Evolutionary conservation across 768 basidiomycete species (phyloP), one percentile per base, ranked within the genome.

Genomic region (Boletus pseudopeckii): DNA sequence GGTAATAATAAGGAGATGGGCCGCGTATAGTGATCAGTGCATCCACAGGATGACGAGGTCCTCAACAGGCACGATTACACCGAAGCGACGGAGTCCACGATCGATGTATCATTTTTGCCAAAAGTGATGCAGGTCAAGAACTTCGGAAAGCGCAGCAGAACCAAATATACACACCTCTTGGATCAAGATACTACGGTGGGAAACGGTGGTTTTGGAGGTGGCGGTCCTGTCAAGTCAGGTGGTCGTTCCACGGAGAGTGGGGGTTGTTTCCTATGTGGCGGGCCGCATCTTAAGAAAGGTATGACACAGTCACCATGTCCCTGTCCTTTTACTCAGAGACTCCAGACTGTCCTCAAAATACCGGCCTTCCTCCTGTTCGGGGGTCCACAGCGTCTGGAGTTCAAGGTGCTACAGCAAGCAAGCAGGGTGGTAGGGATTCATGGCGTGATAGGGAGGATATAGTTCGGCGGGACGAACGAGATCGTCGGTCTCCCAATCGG

Each of bases 121-220:
- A 83, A 91, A 73, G 89, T 97, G 53, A 96, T 98, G 95, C 97
- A 98, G 73, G 92, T 95, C 64, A 86, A 85, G 71, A 86, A 98
- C 74, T 98, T 95, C 65, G 92, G 92, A 43, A 94, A 93, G 71
- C 85, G 91, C 55, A 84, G 90, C 67, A 85, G 89, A 43, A 93
- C 92, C 30, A 95, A 99, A 74, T 98, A 98, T 64, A 98, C 97
- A 15, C 96, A 99, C 73, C 72, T 99, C 58, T 72, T 92, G 36
- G 95, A 95, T 64, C 91, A 98, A 76, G 96, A 98, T 68, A 98
- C 96, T 1, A 92, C 90, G 6, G 73, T 58, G 22, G 55, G 68
- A 13, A 74, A 65, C 45, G 86, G 83, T 30, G 86, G 88, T 0
- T 86, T 88, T 71, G 87, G 87, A 28, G 86, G 83, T 7, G 63